A percentile compares a stretch with the other conserved stretches of the same genome.
These are phyloP conservation scores for Eruca vesicaria DNA, from an alignment of 441 rosid genomes.

Conservation along the genomic window DNA sequence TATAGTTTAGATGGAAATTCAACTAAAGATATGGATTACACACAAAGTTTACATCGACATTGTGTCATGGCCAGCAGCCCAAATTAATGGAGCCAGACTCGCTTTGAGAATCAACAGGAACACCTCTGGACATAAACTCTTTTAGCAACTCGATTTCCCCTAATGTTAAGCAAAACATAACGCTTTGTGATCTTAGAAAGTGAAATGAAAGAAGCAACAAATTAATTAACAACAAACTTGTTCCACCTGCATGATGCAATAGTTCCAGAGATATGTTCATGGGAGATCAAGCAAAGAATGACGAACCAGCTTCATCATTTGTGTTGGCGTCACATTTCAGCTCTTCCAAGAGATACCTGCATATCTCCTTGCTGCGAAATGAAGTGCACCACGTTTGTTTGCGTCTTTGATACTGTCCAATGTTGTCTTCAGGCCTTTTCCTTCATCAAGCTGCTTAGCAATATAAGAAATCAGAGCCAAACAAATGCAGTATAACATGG, in stretches of 20 bases:
- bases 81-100: slow-evolving; percentile 87
- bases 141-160: slow-evolving; percentile 73
- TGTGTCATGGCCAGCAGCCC: slow-evolving; percentile 96
- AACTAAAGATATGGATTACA: not conserved
- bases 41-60: slow-evolving; percentile 56
- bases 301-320: slow-evolving; percentile 80
- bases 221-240: slow-evolving; percentile 41
- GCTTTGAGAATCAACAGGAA: slow-evolving; percentile 73
- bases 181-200: not conserved
- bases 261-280: slow-evolving; percentile 74
- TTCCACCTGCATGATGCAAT: slow-evolving; percentile 88
- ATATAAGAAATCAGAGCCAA: slow-evolving; percentile 27
- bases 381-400: slow-evolving; percentile 89
- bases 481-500: not conserved
- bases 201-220: not conserved
- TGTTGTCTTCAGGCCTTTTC: slow-evolving; percentile 64
- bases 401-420: slow-evolving; percentile 87
- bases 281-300: slow-evolving; percentile 24
- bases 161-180: slow-evolving; percentile 20
- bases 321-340: slow-evolving; percentile 64
- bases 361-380: slow-evolving; percentile 90
- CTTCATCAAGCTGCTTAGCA: slow-evolving; percentile 79
- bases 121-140: slow-evolving; percentile 62
- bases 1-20: not conserved
- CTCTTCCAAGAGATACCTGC: slow-evolving; percentile 81